Conservation (phyloP, 768 basidiomycete genomes). For the Gyrodon lividus region DNA sequence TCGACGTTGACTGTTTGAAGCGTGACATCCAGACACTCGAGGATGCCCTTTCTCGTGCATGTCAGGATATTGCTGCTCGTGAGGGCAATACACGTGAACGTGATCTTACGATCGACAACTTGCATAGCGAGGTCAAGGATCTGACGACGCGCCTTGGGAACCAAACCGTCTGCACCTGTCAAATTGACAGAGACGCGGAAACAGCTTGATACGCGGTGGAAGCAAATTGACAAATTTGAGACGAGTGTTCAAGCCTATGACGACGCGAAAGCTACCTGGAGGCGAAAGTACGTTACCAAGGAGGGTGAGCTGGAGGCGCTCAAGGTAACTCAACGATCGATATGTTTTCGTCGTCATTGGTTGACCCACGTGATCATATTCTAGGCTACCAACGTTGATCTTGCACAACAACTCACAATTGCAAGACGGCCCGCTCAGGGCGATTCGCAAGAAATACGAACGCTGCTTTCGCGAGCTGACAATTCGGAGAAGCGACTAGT, state of each 20-base stretch:
- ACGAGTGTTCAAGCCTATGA: slow-evolving; percentile 76
- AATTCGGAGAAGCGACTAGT: slow-evolving; percentile 89
- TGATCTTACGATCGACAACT: slow-evolving; percentile 68
- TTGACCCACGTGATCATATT: background rate
- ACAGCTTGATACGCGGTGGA: slow-evolving; percentile 86
- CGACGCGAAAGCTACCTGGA: slow-evolving; percentile 81
- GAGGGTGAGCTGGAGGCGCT: slow-evolving; percentile 88
- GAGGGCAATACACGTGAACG: slow-evolving; percentile 67
- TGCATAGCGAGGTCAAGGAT: slow-evolving; percentile 81
- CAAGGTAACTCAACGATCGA: slow-evolving; percentile 51
- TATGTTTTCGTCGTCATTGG: background rate
- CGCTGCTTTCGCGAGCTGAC: slow-evolving; percentile 68
- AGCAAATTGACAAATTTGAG: slow-evolving; percentile 92
- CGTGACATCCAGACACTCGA: slow-evolving; percentile 81
- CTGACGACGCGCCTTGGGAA: slow-evolving; percentile 74
- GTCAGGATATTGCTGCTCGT: slow-evolving; percentile 65
- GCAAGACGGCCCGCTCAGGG: slow-evolving; percentile 58
- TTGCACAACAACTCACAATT: slow-evolving; percentile 64
- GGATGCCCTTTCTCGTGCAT: slow-evolving; percentile 69
- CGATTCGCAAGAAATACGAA: slow-evolving; percentile 68
- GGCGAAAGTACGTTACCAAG: slow-evolving; percentile 75
- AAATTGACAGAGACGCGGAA: slow-evolving; percentile 77
- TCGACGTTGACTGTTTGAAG: slow-evolving; percentile 84
- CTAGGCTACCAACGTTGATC: slow-evolving; percentile 72
- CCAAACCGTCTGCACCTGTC: slow-evolving; percentile 82